A percentile compares a stretch with the other conserved stretches of the same genome.
Evolutionary conservation across 352 stramenopile genomes (phyloP).

Genomic region (Pilasporangium apinafurcum): DNA sequence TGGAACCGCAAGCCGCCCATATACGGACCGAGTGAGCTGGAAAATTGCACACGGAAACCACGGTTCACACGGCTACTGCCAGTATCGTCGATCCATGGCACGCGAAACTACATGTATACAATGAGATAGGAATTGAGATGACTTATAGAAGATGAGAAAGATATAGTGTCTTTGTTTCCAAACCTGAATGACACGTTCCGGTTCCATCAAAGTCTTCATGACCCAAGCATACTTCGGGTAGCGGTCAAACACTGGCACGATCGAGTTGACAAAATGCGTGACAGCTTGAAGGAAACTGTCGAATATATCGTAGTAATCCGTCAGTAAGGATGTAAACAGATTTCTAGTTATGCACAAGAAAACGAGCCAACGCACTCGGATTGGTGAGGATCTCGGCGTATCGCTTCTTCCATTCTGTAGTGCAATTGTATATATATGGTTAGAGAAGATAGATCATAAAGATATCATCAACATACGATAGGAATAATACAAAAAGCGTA

Average conservation of each 20-base stretch:
- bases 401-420: slow-evolving; percentile 54
- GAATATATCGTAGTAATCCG: background rate
- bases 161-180: too few relatives aligned
- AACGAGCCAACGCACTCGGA: background rate
- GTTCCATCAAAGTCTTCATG: slow-evolving; percentile 94
- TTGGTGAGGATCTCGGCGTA: slow-evolving; percentile 74
- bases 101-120: slow-evolving; percentile 82
- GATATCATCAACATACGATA: background rate
- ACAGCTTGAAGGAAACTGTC: slow-evolving; percentile 65
- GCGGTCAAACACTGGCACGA: slow-evolving; percentile 81
- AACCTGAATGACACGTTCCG: slow-evolving; percentile 88
- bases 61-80: slow-evolving; percentile 94
- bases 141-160: background rate
- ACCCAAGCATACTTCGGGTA: slow-evolving; percentile 89
- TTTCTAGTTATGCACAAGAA: background rate
- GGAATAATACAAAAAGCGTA: slow-evolving; percentile 8
- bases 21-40: slow-evolving; percentile 87
- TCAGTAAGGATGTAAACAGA: background rate
- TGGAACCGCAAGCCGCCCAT: slow-evolving; percentile 96
- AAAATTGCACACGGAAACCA: slow-evolving; percentile 97
- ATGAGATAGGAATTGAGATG: background rate
- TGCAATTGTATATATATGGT: background rate
- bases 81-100: slow-evolving; percentile 96
- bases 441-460: background rate
- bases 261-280: slow-evolving; percentile 73